These are phyloP conservation scores for Tulasnella sp. DNA, from an alignment of 768 basidiomycete genomes.

Conservation along the genomic window DNA sequence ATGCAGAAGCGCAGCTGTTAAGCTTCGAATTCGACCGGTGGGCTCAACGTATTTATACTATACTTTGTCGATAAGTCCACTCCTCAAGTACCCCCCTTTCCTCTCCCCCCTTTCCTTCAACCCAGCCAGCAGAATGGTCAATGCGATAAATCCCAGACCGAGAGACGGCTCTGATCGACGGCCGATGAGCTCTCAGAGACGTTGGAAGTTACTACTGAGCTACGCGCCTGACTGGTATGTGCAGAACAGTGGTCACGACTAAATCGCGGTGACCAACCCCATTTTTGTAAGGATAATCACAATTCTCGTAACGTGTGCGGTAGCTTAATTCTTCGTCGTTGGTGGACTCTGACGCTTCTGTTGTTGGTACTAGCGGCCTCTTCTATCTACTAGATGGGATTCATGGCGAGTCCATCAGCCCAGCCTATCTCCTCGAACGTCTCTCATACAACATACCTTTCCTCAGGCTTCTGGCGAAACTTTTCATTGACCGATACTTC, in stretches of 20 bases:
- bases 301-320: conserved; percentile 26
- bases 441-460: not conserved
- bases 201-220: conserved; percentile 48
- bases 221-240: conserved; percentile 76
- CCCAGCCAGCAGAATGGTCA: too few species aligned
- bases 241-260: not conserved
- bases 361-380: conserved; percentile 44
- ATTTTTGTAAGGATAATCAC: conserved; percentile 57
- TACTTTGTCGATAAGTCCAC: too few species aligned
- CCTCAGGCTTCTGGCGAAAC: conserved; percentile 53
- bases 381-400: conserved; percentile 65
- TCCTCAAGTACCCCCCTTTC: too few species aligned
- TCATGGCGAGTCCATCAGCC: conserved; percentile 43
- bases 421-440: not conserved
- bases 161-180: not conserved
- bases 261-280: not conserved
- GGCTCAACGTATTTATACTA: too few species aligned
- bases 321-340: not conserved
- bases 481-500: conserved; percentile 78
- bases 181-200: conserved; percentile 31
- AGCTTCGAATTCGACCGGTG: too few species aligned
- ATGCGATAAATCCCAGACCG: not conserved
- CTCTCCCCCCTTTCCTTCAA: too few species aligned
- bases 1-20: too few species aligned
- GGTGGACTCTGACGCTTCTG: not conserved